Evolutionary conservation across 148 eudicot genomes (phyloP), one percentile per base, ranked within the genome.

Genomic region (Pharnaceum exiguum): DNA sequence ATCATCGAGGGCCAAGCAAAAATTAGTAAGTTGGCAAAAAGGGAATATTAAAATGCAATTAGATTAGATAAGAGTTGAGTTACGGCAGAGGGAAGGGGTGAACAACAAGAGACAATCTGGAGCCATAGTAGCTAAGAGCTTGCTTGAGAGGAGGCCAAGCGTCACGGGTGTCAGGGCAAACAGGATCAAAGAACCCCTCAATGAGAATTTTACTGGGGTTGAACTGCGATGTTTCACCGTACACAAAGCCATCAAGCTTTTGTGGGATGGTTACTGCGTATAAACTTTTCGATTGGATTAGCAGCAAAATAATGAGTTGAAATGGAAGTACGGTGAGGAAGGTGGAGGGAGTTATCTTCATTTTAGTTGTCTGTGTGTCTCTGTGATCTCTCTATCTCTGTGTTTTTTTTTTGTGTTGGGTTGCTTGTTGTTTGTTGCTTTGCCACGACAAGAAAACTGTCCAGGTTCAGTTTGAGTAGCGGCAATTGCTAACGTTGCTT

Each of bases 141-240:
- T 59, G 73, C 53, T 87, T 87, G 5, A 87, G 87, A 54, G 85
- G 93, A 35, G 85, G 82, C 97, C 97, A 90, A 16, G 95, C 55
- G 51, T 90, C 95, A 1, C 93, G 71, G 53, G 79, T 75, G 46
- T 90, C 95, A 2, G 97, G 97, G 77, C 97, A 90, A 44, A 90
- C 89, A 5, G 97, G 95, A 63, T 90, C 97, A 21, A 84, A 75
- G 68, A 90, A 90, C 2, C 93, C 97, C 49, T 90, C 97, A 21
- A 90, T 82, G 6, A 82, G 49, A 22, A 85, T 55, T 0, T 74
- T 48, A n/a, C 66, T 60, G 5, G 77, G 72, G 57, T 53, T 48
- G 39, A 75, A 75, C 10, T 57, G 15, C 1, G 63, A 53, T 7
- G 66, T 18, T 5, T 71, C 65, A 16, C 77, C 75, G 73, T 82